Evolutionary conservation across 2,329 filamentous ascomycete genomes (phyloP).

Genomic region (Pseudocercospora fuligena): DNA sequence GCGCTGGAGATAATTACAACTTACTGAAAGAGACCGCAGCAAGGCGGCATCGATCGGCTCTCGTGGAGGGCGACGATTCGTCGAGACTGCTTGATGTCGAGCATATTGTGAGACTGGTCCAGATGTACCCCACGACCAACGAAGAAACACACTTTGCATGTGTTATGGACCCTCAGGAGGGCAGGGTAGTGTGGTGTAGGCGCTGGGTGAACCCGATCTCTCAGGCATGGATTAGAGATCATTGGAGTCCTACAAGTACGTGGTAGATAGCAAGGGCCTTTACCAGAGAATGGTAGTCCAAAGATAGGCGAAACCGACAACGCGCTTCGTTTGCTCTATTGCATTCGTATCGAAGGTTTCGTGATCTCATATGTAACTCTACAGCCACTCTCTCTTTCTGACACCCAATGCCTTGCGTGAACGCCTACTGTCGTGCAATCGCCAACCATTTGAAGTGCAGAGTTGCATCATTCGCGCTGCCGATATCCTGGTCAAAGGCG

Average conservation of each 20-base stretch:
- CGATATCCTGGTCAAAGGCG: slow-evolving; percentile 50
- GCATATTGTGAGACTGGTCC: slow-evolving; percentile 55
- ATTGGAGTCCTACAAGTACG: slow-evolving; percentile 21
- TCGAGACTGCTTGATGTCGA: slow-evolving; percentile 38
- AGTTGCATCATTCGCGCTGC: slow-evolving; percentile 30
- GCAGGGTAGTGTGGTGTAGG: slow-evolving; percentile 28
- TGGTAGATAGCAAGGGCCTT: slow-evolving; percentile 7
- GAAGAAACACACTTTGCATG: slow-evolving; percentile 63
- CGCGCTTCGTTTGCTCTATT: neutral
- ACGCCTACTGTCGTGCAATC: neutral
- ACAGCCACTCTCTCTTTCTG: slow-evolving; percentile 2
- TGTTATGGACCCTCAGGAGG: slow-evolving; percentile 58
- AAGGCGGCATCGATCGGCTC: slow-evolving; percentile 4
- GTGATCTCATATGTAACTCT: slow-evolving; percentile 1
- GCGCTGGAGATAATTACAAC: slow-evolving; percentile 40
- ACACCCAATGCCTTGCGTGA: slow-evolving; percentile 6
- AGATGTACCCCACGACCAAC: slow-evolving; percentile 59
- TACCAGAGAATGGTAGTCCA: neutral
- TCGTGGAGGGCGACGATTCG: slow-evolving; percentile 21
- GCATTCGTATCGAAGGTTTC: neutral
- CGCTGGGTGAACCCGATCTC: slow-evolving; percentile 30
- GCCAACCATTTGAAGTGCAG: neutral
- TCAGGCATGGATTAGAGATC: slow-evolving; percentile 28
- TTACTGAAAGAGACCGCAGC: slow-evolving; percentile 17
- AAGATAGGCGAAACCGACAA: slow-evolving; percentile 11